These are phyloP conservation scores for Rhizophora apiculata DNA, from an alignment of 345 rosid genomes.

Conservation along the genomic window DNA sequence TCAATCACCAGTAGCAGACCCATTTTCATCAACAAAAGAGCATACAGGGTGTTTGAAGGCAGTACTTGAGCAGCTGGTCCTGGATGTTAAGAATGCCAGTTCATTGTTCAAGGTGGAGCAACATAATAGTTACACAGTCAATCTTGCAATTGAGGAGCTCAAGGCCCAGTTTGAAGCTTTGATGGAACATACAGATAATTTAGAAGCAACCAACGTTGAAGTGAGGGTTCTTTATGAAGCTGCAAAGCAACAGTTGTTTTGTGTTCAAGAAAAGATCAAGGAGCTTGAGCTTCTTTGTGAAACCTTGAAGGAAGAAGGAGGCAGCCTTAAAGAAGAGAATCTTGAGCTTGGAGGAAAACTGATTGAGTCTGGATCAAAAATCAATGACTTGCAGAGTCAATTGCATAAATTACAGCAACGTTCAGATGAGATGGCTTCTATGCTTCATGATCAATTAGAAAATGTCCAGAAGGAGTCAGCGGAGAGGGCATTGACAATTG, in stretches of 20 bases:
- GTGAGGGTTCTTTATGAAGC: conserved; percentile 57
- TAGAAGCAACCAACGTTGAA: conserved; percentile 61
- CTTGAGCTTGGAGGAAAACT: conserved; percentile 44
- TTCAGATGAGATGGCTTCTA: conserved; percentile 40
- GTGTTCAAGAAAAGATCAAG: conserved; percentile 36
- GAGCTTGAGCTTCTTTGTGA: conserved; percentile 52
- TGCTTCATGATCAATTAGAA: conserved; percentile 48
- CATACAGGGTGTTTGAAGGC: conserved; percentile 47
- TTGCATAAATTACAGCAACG: conserved; percentile 46
- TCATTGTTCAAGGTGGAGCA: conserved; percentile 36
- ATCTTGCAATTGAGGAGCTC: conserved; percentile 41
- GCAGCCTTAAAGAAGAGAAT: conserved; percentile 46
- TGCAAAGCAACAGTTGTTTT: conserved; percentile 43
- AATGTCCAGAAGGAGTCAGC: conserved; percentile 44
- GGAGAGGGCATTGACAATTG: conserved; percentile 45
- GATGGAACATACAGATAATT: conserved; percentile 40
- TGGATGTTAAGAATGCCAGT: conserved; percentile 47
- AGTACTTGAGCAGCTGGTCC: conserved; percentile 48
- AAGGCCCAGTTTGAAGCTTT: conserved; percentile 43
- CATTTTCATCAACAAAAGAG: conserved; percentile 42
- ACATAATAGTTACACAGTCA: conserved; percentile 34
- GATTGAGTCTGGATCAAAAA: conserved; percentile 35
- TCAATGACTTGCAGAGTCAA: conserved; percentile 55
- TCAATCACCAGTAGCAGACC: conserved; percentile 34
- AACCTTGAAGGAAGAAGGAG: conserved; percentile 39